These are phyloP conservation scores for Beauveria bassiana DNA, from an alignment of 2,329 filamentous ascomycete species.

Conservation along the genomic window DNA sequence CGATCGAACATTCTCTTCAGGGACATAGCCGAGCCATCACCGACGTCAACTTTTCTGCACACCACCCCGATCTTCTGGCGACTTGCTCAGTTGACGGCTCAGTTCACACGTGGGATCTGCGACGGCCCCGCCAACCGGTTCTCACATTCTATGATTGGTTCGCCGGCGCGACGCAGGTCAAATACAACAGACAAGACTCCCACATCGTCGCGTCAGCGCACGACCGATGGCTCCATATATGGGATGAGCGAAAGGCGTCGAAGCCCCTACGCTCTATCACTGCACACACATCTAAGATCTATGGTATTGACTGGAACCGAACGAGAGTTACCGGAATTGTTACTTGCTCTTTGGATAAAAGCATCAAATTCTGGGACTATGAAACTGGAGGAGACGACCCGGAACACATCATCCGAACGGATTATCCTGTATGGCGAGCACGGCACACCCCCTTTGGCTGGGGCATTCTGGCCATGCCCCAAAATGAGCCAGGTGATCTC, in stretches of 20 bases:
- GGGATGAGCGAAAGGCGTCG: constrained; percentile 77
- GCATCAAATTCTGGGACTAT: constrained; percentile 91
- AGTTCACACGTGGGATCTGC: constrained; percentile 86
- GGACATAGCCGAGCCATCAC: constrained; percentile 82
- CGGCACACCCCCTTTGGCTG: constrained; percentile 85
- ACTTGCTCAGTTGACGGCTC: constrained; percentile 92
- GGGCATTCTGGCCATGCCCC: constrained; percentile 84
- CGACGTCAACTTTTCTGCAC: constrained; percentile 92
- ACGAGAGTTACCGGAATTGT: constrained; percentile 63
- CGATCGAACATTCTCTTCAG: constrained; percentile 81
- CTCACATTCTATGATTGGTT: constrained; percentile 89
- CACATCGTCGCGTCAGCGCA: constrained; percentile 86
- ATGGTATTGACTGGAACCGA: constrained; percentile 91
- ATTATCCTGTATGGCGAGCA: constrained; percentile 85
- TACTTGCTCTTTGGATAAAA: constrained; percentile 86
- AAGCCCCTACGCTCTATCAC: constrained; percentile 75
- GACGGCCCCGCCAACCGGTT: constrained; percentile 63
- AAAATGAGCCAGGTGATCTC: constrained; percentile 76
- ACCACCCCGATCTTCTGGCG: constrained; percentile 80
- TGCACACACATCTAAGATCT: constrained; percentile 88
- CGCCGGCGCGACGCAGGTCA: constrained; percentile 88
- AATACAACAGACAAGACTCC: constrained; percentile 84
- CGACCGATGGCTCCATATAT: constrained; percentile 79
- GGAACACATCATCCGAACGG: constrained; percentile 70
- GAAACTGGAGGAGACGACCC: constrained; percentile 51